Percentiles rank a stretch among this genome's conserved stretches.
Conservation (phyloP, 2,329 filamentous ascomycete species). For the Aureobasidium melanogenum region DNA sequence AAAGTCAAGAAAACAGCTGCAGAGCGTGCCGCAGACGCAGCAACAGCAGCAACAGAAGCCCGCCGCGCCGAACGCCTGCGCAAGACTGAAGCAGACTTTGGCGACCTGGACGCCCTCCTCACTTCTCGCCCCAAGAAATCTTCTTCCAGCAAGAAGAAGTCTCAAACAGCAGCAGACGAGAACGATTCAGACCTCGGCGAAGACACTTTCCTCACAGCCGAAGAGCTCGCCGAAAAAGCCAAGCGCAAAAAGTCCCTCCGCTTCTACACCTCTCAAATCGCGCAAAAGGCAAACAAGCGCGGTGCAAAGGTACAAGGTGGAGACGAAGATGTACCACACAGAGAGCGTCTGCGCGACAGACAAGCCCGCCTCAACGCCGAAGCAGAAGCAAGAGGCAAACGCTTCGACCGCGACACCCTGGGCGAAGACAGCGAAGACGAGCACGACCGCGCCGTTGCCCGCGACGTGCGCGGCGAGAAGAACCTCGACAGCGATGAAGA, state of each 20-base stretch:
- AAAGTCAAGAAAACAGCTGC: constrained; percentile 38
- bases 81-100: constrained; percentile 60
- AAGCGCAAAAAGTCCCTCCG: constrained; percentile 83
- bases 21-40: constrained; percentile 41
- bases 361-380: constrained; percentile 81
- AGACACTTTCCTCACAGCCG: constrained; percentile 67
- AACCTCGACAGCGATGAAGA: constrained; percentile 51
- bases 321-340: constrained; percentile 75
- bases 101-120: constrained; percentile 59
- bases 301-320: constrained; percentile 64
- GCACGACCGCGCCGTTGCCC: constrained; percentile 49
- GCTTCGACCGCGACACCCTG: constrained; percentile 56
- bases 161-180: constrained; percentile 30
- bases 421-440: constrained; percentile 59
- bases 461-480: constrained; percentile 35
- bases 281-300: constrained; percentile 85
- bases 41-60: constrained; percentile 46
- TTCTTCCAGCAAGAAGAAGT: constrained; percentile 5
- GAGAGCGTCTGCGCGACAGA: constrained; percentile 78
- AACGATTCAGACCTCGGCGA: constrained; percentile 90
- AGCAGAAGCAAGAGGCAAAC: constrained; percentile 72
- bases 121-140: constrained; percentile 25
- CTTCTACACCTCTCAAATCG: constrained; percentile 97
- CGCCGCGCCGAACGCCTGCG: constrained; percentile 45
- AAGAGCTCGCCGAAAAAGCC: constrained; percentile 77